These are phyloP conservation scores for Saccharomycopsis malanga DNA, from an alignment of 805 yeast genomes.

Conservation along the genomic window DNA sequence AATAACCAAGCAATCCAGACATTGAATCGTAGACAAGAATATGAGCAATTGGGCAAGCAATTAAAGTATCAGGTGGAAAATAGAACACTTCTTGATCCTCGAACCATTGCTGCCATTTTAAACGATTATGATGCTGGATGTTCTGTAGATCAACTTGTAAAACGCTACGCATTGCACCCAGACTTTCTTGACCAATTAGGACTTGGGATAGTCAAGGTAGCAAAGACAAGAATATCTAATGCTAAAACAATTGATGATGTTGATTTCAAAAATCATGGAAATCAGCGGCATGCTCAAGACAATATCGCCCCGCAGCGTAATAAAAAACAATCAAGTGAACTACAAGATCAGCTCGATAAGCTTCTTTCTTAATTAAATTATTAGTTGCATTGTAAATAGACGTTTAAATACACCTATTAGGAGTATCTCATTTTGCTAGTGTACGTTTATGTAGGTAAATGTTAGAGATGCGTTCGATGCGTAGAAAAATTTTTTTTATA, in stretches of 20 bases:
- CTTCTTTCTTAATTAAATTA: slow-evolving; percentile 3
- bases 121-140: slow-evolving; percentile 12
- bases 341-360: slow-evolving; percentile 8
- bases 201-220: slow-evolving; percentile 9
- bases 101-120: slow-evolving; percentile 19
- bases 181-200: slow-evolving; percentile 8
- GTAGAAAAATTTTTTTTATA: no score
- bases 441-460: no score
- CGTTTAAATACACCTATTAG: no score
- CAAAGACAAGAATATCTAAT: slow-evolving; percentile 10
- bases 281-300: neutral
- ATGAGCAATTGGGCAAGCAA: slow-evolving; percentile 13
- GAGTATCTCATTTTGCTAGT: no score
- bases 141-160: slow-evolving; percentile 6
- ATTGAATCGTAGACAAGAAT: slow-evolving; percentile 11
- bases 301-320: neutral
- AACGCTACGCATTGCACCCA: slow-evolving; percentile 10
- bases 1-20: slow-evolving; percentile 18
- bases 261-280: slow-evolving; percentile 11
- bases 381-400: no score
- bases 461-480: no score
- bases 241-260: slow-evolving; percentile 16
- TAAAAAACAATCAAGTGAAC: neutral
- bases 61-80: slow-evolving; percentile 1
- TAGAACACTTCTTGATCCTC: slow-evolving; percentile 17